A percentile compares a stretch with the other conserved stretches of the same genome.
These are phyloP conservation scores for Erysimum cheiranthoides DNA, from an alignment of 345 rosid genomes.

Conservation along the genomic window DNA sequence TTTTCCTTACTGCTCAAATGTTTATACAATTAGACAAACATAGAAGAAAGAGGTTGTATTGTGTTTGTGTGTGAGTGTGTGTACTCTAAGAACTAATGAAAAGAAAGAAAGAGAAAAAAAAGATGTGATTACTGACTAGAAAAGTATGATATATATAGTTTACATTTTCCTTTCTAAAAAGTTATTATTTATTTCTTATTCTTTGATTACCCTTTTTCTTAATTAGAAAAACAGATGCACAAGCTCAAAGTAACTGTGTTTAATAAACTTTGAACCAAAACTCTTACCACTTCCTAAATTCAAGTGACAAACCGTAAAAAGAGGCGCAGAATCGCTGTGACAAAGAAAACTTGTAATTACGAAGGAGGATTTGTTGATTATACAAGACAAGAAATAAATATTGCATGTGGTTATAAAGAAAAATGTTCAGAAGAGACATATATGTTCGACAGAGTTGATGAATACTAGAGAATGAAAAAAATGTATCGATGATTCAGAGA, in stretches of 20 bases:
- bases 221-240: no score
- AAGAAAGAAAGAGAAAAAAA: neutral
- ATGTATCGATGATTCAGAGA: conserved; percentile 15
- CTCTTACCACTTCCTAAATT: neutral
- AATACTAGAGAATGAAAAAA: conserved; percentile 30
- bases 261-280: neutral
- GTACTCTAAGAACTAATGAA: conserved; percentile 19
- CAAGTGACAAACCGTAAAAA: neutral
- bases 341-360: neutral
- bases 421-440: conserved; percentile 35
- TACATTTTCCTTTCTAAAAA: neutral
- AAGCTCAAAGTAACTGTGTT: no score
- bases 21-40: conserved; percentile 34
- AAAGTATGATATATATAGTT: neutral
- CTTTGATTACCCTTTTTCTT: no score
- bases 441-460: conserved; percentile 38
- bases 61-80: conserved; percentile 4
- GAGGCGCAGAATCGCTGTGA: neutral
- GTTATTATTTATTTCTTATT: neutral
- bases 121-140: conserved; percentile 13
- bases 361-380: neutral
- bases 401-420: conserved; percentile 26
- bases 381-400: conserved; percentile 26
- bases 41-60: conserved; percentile 29
- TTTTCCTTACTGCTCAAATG: neutral